Evolutionary conservation across 2,329 filamentous ascomycete species (phyloP).

Genomic region (Cercospora janseana): DNA sequence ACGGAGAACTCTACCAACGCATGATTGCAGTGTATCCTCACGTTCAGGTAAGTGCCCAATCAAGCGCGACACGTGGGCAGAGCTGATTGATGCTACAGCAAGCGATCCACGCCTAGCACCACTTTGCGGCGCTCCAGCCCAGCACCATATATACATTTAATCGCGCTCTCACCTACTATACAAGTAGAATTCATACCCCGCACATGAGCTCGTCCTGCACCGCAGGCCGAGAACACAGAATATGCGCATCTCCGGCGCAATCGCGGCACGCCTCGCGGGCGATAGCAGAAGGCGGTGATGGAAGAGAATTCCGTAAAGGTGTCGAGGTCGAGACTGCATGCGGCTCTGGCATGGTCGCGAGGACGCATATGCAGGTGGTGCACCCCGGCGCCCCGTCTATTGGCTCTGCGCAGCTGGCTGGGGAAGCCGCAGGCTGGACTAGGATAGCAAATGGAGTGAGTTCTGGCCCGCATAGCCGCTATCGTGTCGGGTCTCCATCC

Average conservation of each 20-base stretch:
- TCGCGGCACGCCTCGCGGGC: neutral
- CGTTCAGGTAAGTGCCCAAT: constrained; percentile 18
- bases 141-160: constrained; percentile 1
- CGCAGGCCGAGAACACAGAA: too few relatives aligned
- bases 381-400: constrained; percentile 2
- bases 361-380: constrained; percentile 7
- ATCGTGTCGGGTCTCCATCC: constrained; percentile 3
- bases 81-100: constrained; percentile 51
- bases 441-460: neutral
- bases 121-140: neutral
- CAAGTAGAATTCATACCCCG: too few relatives aligned
- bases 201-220: too few relatives aligned
- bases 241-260: neutral
- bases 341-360: constrained; percentile 13
- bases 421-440: neutral
- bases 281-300: constrained; percentile 13
- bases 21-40: constrained; percentile 82
- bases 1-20: constrained; percentile 74
- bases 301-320: constrained; percentile 3
- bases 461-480: constrained; percentile 7
- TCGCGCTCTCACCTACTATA: neutral
- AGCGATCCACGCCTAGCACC: constrained; percentile 53
- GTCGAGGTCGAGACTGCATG: constrained; percentile 10
- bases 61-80: constrained; percentile 10
- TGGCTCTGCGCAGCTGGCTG: neutral